These are phyloP conservation scores for Fusarium sp. DNA, from an alignment of 2,329 filamentous ascomycete genomes.

Conservation along the genomic window DNA sequence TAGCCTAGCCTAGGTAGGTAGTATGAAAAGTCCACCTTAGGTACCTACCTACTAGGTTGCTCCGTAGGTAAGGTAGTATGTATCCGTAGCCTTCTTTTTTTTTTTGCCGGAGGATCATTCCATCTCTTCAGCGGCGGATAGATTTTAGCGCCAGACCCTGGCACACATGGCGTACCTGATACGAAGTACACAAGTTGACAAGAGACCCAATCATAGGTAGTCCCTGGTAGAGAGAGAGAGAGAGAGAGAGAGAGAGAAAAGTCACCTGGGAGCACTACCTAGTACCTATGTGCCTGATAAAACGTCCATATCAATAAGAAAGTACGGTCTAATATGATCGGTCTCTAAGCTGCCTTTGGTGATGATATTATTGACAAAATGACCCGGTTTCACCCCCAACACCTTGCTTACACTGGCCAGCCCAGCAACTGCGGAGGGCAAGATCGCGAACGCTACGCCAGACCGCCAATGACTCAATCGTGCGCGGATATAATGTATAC, in stretches of 20 bases:
- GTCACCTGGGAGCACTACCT: no score
- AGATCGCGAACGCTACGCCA: neutral
- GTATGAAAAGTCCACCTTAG: conserved; percentile 1
- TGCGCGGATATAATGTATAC: neutral
- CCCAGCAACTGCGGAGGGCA: neutral
- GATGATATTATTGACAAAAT: neutral
- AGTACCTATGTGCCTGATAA: no score
- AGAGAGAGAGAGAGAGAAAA: no score
- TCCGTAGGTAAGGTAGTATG: neutral
- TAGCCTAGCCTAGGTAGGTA: neutral
- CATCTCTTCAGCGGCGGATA: conserved; percentile 19
- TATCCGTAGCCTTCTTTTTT: neutral
- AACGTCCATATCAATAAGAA: neutral
- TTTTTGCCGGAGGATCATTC: conserved; percentile 1
- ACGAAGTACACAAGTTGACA: neutral
- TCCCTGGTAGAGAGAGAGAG: neutral
- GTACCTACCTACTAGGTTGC: no score
- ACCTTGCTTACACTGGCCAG: conserved; percentile 7
- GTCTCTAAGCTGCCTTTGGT: conserved; percentile 17
- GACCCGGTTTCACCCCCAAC: conserved; percentile 29
- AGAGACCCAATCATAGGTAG: neutral
- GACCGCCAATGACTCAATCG: neutral
- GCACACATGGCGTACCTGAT: neutral
- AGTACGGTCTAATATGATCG: neutral
- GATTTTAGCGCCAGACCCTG: conserved; percentile 25